Base-by-base conservation (phyloP, 805 yeast species). In the Candida michaelii region DNA sequence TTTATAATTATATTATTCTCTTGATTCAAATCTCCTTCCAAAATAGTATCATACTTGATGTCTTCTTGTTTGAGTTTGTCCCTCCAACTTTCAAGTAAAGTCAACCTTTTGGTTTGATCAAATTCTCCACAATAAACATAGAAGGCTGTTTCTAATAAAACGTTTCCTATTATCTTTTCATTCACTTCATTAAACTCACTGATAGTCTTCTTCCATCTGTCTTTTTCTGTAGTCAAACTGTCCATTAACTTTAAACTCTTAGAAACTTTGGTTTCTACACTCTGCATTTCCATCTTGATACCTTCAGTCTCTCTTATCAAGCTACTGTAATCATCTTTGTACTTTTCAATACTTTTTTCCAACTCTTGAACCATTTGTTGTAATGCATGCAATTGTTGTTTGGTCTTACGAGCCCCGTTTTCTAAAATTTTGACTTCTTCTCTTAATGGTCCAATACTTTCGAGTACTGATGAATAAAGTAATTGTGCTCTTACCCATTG, bases 401-500 rank as follows among this genome's bases (percentile, higher is more conserved):
- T 74, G 0, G 90, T 83, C 46, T 78, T 80, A 6, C 63, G 57
- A 0, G 89, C 76, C 17, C 79, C 82, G 1, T 56, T 56, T 55
- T 89, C 91, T 7, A 91, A 68, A 4, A 48, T 54, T 6, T 52
- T 53, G 3, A 89, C 85, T 51, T 89, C 96, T 4, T 69, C 69
- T 43, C 81, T 67, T 51, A 91, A 61, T 0, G 98, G 98, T 0
- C 79, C 85, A 18, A 91, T 76, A 39, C 73, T 76, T 27, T 85
- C 84, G 33, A 88, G 64, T 16, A 89, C 84, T 1, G 77, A 55
- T 0, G 91, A 77, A 55, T 84, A 91, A n/a, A 73, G 67, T n/a
- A 89, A 69, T 49, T 91, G 97, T 0, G 98, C 97, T 41, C 74
- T 73, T 0, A 89, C 90, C 98, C 98, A 91, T 47, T 82, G 82